Evolutionary conservation across 192 early-diverging fungal species (phyloP).

Genomic region (Coemansia aciculifera): DNA sequence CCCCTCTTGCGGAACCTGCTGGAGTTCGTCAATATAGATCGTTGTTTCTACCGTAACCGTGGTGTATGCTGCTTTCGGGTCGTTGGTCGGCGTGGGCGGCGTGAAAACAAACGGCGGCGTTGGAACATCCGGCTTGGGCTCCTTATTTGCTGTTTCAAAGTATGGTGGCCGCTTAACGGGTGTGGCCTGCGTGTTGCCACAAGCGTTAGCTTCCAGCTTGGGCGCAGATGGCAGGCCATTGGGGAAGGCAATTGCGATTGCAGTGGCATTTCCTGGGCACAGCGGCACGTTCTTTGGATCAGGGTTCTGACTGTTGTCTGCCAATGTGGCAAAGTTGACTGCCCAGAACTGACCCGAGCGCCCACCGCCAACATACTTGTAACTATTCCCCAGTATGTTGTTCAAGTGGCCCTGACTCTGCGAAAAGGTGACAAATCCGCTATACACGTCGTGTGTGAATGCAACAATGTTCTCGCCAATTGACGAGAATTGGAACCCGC

Average conservation of each 20-base stretch:
- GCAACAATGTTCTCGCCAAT: constrained; percentile 37
- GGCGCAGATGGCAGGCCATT: constrained; percentile 23
- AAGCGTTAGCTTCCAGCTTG: constrained; percentile 24
- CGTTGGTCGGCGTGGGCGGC: neutral
- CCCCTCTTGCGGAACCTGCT: neutral
- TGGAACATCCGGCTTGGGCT: neutral
- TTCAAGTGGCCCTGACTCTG: constrained; percentile 35
- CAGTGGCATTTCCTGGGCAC: constrained; percentile 41
- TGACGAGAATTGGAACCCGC: constrained; percentile 29
- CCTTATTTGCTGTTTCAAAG: constrained; percentile 16
- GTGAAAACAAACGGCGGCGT: neutral
- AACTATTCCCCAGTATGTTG: constrained; percentile 29
- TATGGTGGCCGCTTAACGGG: constrained; percentile 27
- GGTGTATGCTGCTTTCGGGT: neutral
- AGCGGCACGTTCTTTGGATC: constrained; percentile 28
- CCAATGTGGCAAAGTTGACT: constrained; percentile 22
- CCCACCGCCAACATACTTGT: constrained; percentile 37
- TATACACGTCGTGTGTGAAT: constrained; percentile 19
- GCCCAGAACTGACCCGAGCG: constrained; percentile 52
- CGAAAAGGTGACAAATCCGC: constrained; percentile 21
- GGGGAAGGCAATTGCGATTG: constrained; percentile 43
- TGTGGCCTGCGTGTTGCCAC: constrained; percentile 33
- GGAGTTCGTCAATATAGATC: neutral
- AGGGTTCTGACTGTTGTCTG: constrained; percentile 16
- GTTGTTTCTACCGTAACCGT: neutral